These are phyloP conservation scores for Ustilago xerochloae DNA, from an alignment of 1,284 basidiomycete species.

Conservation along the genomic window DNA sequence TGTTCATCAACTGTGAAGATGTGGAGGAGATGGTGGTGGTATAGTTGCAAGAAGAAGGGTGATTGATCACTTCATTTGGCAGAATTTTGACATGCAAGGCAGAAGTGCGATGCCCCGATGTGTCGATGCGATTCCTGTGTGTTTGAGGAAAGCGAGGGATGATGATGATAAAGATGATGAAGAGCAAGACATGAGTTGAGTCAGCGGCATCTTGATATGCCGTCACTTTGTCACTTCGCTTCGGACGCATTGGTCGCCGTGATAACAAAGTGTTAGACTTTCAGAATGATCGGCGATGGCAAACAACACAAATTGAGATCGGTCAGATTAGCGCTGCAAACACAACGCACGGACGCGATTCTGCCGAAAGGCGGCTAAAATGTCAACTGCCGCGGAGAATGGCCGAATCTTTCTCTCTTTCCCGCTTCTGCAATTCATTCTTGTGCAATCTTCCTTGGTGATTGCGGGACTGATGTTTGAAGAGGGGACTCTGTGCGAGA, in stretches of 20 bases:
- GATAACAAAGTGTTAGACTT: too few species aligned
- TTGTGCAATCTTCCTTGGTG: not conserved
- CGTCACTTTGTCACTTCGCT: not conserved
- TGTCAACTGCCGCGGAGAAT: not conserved
- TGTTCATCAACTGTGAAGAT: too few species aligned
- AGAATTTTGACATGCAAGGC: too few species aligned
- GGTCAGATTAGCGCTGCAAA: not conserved
- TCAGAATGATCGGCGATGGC: too few species aligned
- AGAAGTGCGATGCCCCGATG: not conserved
- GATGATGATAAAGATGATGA: not conserved
- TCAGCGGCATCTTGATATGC: slow-evolving; percentile 18
- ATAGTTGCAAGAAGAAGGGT: not conserved
- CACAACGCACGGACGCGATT: too few species aligned
- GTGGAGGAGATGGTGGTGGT: not conserved
- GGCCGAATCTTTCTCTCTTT: not conserved
- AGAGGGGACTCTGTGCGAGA: too few species aligned
- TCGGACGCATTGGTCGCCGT: too few species aligned
- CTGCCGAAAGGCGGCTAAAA: not conserved
- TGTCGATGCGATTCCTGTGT: too few species aligned
- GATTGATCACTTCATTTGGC: too few species aligned
- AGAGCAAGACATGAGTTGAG: slow-evolving; percentile 5
- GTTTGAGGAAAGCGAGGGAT: not conserved
- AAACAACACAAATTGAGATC: not conserved
- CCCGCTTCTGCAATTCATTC: not conserved
- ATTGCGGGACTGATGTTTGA: not conserved